Evolutionary conservation across 1,284 basidiomycete species (phyloP), one percentile per base, ranked within the genome.

Genomic region (Trichosporon sp.): DNA sequence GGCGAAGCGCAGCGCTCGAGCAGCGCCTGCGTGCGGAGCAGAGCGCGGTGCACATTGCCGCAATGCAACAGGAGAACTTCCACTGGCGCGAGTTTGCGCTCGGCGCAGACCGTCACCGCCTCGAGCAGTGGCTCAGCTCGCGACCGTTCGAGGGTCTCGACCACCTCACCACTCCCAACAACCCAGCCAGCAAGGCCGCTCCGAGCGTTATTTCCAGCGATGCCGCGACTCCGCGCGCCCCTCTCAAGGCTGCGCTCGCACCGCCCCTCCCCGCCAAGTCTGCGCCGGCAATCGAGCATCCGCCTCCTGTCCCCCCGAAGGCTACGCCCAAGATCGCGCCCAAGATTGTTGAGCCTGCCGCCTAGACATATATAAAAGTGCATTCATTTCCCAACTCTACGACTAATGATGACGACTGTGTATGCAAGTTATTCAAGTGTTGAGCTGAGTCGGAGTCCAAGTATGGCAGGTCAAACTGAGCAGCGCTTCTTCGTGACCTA

Each of bases 21-120:
- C 64, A 65, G 64, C 62, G 64, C 8, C 54, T 65, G 29, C 64
- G 64, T 7, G 64, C 67, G 10, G 64, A 68, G 49, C 64, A 63
- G 56, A 40, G 52, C 5, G 60, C 62, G 3, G 64, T 61, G 25
- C 67, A 64, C 23, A 44, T 68, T n/a, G 29, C 62, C 4, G 64
- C 67, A 13, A 37, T 68, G 44, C 67, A 68, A 58, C 62, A 62
- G 37, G 67, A 68, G 31, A 68, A 68, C 60, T 68, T 60, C 60
- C 64, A 68, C 58, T 68, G 67, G 67, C 67, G 67, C 52, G 62
- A 68, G 62, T 68, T 68, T 31, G 67, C 67, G 32, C 64, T 68
- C 27, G 64, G 64, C 54, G 67, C 67, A 3, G 67, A 68, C 58
- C 60, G 67, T 7, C 56, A 65, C 44, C n/a, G 67, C 27, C 54